Percentiles rank a stretch among this genome's conserved stretches.
phyloP scores from a whole-genome alignment of 2,329 filamentous ascomycete genomes.

The Botrytis aclada region DNA sequence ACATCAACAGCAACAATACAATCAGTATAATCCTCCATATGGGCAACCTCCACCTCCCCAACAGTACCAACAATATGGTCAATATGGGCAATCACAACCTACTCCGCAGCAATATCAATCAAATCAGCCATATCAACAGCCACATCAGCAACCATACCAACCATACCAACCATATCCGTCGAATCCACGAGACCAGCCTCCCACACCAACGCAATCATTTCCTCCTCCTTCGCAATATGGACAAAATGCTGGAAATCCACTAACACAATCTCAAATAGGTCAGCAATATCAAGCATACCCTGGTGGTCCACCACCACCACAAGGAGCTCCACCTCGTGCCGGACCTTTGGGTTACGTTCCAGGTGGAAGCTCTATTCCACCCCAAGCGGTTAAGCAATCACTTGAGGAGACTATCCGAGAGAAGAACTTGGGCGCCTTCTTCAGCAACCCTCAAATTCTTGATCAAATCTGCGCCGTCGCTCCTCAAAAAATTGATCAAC shows the following conservation, averaged over 20 bases:
- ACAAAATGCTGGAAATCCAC: slow-evolving; percentile 2
- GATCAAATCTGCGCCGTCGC: slow-evolving; percentile 20
- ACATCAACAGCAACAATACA: slow-evolving; percentile 7
- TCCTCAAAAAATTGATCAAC: slow-evolving; percentile 28
- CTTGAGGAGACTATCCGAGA: slow-evolving; percentile 25
- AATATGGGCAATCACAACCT: slow-evolving; percentile 3
- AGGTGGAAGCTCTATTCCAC: slow-evolving; percentile 6
- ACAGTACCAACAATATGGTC: slow-evolving; percentile 7
- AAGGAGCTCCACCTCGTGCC: slow-evolving; percentile 20
- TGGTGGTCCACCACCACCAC: slow-evolving; percentile 1
- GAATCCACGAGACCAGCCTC: neutral
- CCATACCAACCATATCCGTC: neutral
- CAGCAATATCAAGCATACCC: slow-evolving; percentile 20
- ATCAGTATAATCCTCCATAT: slow-evolving; percentile 3
- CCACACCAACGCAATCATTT: neutral
- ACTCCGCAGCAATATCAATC: slow-evolving; percentile 1
- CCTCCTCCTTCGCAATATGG: slow-evolving; percentile 6
- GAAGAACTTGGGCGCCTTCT: slow-evolving; percentile 21
- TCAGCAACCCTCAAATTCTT: slow-evolving; percentile 19
- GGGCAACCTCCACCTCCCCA: slow-evolving; percentile 4
- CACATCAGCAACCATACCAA: neutral
- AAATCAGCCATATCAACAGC: neutral
- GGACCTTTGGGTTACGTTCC: slow-evolving; percentile 17
- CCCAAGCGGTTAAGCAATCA: slow-evolving; percentile 19
- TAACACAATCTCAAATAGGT: slow-evolving; percentile 19